Conservation (phyloP, 2,329 filamentous ascomycete species). For the Penicillium sp. region DNA sequence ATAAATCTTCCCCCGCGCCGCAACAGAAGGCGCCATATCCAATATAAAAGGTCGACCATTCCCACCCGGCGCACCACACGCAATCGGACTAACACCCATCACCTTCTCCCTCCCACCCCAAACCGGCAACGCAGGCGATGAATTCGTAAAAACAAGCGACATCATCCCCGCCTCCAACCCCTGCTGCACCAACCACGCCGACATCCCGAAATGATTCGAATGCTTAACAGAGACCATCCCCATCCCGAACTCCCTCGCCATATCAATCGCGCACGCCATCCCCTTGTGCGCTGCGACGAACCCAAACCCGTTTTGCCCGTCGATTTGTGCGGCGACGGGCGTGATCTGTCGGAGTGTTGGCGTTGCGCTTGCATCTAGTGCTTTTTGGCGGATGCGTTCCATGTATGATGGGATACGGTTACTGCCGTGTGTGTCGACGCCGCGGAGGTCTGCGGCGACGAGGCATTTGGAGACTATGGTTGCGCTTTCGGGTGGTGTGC, state of each 20-base stretch:
- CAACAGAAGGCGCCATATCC: constrained; percentile 45
- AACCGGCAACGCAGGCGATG: constrained; percentile 63
- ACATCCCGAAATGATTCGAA: constrained; percentile 80
- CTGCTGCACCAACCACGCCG: constrained; percentile 71
- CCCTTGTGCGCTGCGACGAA: constrained; percentile 63
- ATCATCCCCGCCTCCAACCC: constrained; percentile 67
- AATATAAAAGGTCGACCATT: constrained; percentile 52
- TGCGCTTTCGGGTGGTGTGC: constrained; percentile 55
- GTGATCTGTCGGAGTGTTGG: constrained; percentile 59
- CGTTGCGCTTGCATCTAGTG: constrained; percentile 43
- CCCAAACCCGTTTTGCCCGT: constrained; percentile 67
- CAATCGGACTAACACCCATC: constrained; percentile 66
- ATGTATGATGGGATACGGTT: constrained; percentile 75
- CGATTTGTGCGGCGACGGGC: constrained; percentile 63
- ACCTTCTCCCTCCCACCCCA: constrained; percentile 64
- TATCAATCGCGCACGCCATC: constrained; percentile 62
- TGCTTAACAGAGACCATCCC: constrained; percentile 70
- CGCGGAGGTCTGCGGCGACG: constrained; percentile 67
- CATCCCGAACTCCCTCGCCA: constrained; percentile 61
- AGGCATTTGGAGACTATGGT: constrained; percentile 61
- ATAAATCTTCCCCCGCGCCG: constrained; percentile 44
- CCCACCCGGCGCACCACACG: constrained; percentile 67
- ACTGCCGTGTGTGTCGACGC: constrained; percentile 72
- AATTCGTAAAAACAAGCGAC: constrained; percentile 65
- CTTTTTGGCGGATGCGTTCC: constrained; percentile 62